Conservation (phyloP, 2,329 filamentous ascomycete genomes). For the Bisporella sp. region DNA sequence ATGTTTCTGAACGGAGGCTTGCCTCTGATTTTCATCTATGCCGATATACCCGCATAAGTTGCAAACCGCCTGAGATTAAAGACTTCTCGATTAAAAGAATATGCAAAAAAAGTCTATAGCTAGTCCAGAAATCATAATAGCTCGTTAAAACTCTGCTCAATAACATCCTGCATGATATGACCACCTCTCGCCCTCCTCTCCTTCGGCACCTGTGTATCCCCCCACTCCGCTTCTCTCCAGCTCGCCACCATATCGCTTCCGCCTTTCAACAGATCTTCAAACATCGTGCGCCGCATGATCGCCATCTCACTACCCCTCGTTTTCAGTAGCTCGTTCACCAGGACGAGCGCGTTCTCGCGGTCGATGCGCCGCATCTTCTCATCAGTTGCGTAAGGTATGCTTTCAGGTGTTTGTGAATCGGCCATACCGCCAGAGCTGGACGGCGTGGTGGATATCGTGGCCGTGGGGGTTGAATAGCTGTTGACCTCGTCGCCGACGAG, state of each 20-base stretch:
- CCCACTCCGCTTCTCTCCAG: slow-evolving; percentile 14
- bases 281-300: slow-evolving; percentile 30
- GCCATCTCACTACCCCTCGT: slow-evolving; percentile 35
- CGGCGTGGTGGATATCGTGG: background rate
- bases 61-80: too few species aligned
- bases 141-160: slow-evolving; percentile 10
- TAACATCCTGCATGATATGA: slow-evolving; percentile 11
- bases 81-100: too few species aligned
- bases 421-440: background rate
- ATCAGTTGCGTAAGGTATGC: slow-evolving; percentile 18
- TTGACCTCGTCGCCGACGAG: slow-evolving; percentile 15
- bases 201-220: background rate
- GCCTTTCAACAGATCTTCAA: slow-evolving; percentile 42
- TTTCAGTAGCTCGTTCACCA: slow-evolving; percentile 48
- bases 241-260: slow-evolving; percentile 34
- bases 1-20: too few species aligned
- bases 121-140: slow-evolving; percentile 1
- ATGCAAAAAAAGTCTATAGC: too few species aligned
- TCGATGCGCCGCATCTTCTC: slow-evolving; percentile 45
- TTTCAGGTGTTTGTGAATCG: slow-evolving; percentile 11
- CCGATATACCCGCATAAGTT: too few species aligned
- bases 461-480: background rate
- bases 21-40: too few species aligned
- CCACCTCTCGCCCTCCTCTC: slow-evolving; percentile 5
- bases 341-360: slow-evolving; percentile 53